phyloP scores from a whole-genome alignment of 192 early-diverging fungal species.

The Umbelopsis sp. region DNA sequence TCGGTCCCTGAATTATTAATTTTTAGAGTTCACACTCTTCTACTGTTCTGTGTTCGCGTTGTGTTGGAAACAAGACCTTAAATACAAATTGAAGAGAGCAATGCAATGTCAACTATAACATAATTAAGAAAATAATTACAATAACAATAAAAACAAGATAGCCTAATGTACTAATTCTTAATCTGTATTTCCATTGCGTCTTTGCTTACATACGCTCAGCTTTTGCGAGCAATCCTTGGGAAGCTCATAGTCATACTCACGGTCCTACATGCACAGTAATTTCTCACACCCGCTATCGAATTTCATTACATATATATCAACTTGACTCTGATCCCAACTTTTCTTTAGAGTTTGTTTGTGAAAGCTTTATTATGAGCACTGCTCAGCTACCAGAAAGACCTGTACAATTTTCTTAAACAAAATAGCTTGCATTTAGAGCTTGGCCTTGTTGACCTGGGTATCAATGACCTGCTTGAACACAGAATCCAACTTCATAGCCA shows the following conservation, averaged over 20 bases:
- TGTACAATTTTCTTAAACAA: constrained; percentile 7
- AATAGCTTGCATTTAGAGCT: constrained; percentile 48
- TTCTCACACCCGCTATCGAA: too few relatives aligned
- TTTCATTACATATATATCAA: too few relatives aligned
- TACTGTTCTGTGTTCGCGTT: background rate
- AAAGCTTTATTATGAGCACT: constrained; percentile 7
- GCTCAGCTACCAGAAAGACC: background rate
- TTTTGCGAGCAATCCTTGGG: too few relatives aligned
- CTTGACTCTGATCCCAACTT: too few relatives aligned
- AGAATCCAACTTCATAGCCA: constrained; percentile 68
- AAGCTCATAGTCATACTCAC: too few relatives aligned
- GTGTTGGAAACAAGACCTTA: background rate
- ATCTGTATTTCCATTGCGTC: too few relatives aligned
- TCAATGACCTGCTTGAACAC: constrained; percentile 55
- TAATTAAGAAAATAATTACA: too few relatives aligned
- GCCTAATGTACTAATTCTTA: too few relatives aligned
- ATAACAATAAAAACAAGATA: too few relatives aligned
- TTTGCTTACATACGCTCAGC: too few relatives aligned
- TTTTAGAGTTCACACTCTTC: background rate
- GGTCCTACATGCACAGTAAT: too few relatives aligned
- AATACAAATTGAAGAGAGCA: background rate
- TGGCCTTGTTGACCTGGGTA: constrained; percentile 53
- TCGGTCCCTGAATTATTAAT: constrained; percentile 1
- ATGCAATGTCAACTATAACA: too few relatives aligned
- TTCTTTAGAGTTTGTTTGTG: background rate